These are phyloP conservation scores for Coemansia sp. DNA, from an alignment of 192 early-diverging fungal species.

Conservation along the genomic window DNA sequence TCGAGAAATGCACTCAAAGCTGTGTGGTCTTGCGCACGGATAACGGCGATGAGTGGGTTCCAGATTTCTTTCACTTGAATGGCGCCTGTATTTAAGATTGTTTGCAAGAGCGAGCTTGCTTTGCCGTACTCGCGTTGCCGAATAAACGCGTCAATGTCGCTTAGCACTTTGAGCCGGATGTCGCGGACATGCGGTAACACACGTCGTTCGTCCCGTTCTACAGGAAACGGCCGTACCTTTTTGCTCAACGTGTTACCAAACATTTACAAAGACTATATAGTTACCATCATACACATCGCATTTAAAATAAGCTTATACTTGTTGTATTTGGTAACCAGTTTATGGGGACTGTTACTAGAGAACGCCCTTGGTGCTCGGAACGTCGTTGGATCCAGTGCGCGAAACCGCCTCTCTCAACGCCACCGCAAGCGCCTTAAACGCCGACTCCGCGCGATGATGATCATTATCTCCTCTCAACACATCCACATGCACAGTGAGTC, in stretches of 20 bases:
- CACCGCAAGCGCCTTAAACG: conserved; percentile 98
- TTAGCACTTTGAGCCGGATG: conserved; percentile 2
- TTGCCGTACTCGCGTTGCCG: conserved; percentile 36
- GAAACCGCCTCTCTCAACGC: conserved; percentile 86
- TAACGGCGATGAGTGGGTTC: conserved; percentile 21
- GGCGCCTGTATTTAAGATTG: conserved; percentile 14
- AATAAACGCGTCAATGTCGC: conserved; percentile 30
- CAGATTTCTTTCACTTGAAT: conserved; percentile 22
- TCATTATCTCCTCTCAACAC: conserved; percentile 93
- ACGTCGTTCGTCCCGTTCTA: not conserved
- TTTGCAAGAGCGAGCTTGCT: conserved; percentile 34
- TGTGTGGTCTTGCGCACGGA: conserved; percentile 18
- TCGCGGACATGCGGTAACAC: conserved; percentile 2
- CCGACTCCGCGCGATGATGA: conserved; percentile 92
- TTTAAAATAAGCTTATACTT: too few relatives aligned
- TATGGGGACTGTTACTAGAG: conserved; percentile 45
- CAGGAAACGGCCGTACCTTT: not conserved
- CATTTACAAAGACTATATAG: too few relatives aligned
- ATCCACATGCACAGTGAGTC: conserved; percentile 96
- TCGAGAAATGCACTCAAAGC: conserved; percentile 17
- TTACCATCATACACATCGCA: too few relatives aligned
- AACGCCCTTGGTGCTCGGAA: conserved; percentile 96
- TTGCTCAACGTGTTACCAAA: not conserved
- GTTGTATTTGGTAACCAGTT: too few relatives aligned
- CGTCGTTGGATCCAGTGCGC: conserved; percentile 77